Evolutionary conservation across 2,329 filamentous ascomycete genomes (phyloP), one percentile per base, ranked within the genome.

Genomic region (Aureobasidium lini): DNA sequence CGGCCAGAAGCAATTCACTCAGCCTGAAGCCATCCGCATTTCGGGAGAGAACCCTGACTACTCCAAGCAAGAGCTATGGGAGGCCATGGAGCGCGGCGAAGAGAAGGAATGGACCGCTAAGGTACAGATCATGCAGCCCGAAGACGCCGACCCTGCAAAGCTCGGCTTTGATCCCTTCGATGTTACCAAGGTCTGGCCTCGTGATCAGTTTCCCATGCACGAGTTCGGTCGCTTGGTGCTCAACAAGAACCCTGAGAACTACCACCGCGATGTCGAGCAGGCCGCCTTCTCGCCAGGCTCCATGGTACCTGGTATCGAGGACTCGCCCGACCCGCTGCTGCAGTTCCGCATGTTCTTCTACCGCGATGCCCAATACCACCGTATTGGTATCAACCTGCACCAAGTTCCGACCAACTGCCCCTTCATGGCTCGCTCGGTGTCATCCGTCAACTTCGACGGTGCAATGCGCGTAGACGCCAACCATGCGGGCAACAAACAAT

Each of bases 191-290:
- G 72, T 81, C 57, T 82, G 79, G 79, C 78, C 77, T 1, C 70
- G 75, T 37, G 69, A 69, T 28, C 68, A 75, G 46, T 81, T 80
- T 62, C 79, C 77, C 2, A 74, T 79, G 71, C 72, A 76, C 18
- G 73, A 79, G 42, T 77, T 81, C 52, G 79, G 80, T 3, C 73
- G 73, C 15, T 70, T 82, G 1, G 74, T 78, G 0, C 69, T 82
- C 7, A 82, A 81, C 68, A 80, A 79, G 67, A 81, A 81, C 67
- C 78, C 78, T 0, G 77, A 80, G 62, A 78, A 80, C 67, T 81
- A 75, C 67, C 73, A 77, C 63, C 71, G 74, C 10, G 79, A 82
- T 60, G 75, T 81, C 32, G 78, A 81, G 63, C 76, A 80, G 62
- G 75, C 75, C 0, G 77, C 78, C 42, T 82, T 81, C 69, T 79